These are phyloP conservation scores for Colletotrichum melonis DNA, from an alignment of 2,329 filamentous ascomycete genomes.

Conservation along the genomic window DNA sequence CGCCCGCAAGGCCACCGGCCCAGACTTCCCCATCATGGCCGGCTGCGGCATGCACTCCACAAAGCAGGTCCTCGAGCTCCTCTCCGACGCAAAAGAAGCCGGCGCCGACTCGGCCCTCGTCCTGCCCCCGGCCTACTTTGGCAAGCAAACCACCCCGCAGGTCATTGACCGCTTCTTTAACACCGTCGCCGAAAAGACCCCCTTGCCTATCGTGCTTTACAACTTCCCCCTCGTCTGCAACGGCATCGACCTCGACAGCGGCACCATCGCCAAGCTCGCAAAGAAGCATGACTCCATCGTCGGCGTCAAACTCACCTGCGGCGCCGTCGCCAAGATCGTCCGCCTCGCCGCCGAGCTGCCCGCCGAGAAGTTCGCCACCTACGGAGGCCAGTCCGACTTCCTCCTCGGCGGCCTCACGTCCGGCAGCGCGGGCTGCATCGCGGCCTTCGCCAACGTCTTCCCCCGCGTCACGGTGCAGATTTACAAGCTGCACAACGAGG, in stretches of 20 bases:
- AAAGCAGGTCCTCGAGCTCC: constrained; percentile 69
- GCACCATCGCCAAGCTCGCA: constrained; percentile 66
- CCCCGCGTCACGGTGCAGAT: constrained; percentile 67
- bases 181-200: constrained; percentile 63
- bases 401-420: constrained; percentile 69
- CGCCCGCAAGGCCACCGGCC: constrained; percentile 64
- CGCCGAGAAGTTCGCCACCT: constrained; percentile 71
- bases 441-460: constrained; percentile 72
- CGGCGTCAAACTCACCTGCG: constrained; percentile 75
- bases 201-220: constrained; percentile 72
- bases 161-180: constrained; percentile 70
- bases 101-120: constrained; percentile 72
- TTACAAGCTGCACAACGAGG: constrained; percentile 70
- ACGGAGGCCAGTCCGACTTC: constrained; percentile 80
- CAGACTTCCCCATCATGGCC: constrained; percentile 69
- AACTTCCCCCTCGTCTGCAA: constrained; percentile 78
- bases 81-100: constrained; percentile 67
- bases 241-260: constrained; percentile 75
- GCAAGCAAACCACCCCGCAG: constrained; percentile 67
- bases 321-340: constrained; percentile 77
- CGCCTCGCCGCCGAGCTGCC: constrained; percentile 65
- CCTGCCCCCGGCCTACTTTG: constrained; percentile 73
- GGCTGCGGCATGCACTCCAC: constrained; percentile 74
- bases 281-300: constrained; percentile 64
- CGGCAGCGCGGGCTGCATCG: constrained; percentile 70